These are phyloP conservation scores for Barbarea vulgaris DNA, from an alignment of 345 rosid species.

Conservation along the genomic window DNA sequence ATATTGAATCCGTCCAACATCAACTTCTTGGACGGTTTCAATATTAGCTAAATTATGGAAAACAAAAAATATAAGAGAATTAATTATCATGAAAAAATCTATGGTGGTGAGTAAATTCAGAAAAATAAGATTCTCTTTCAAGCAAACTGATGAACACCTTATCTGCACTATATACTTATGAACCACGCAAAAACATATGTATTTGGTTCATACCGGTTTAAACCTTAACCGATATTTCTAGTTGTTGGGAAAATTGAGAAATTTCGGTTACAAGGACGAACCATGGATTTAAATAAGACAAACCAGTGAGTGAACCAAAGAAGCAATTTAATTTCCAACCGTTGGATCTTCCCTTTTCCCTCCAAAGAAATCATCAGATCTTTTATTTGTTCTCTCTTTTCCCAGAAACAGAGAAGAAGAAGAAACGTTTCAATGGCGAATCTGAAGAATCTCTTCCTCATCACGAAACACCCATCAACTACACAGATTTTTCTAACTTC, in stretches of 20 bases:
- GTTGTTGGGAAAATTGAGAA: background rate
- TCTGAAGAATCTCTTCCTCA: slow-evolving; percentile 31
- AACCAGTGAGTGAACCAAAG: background rate
- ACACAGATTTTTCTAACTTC: slow-evolving; percentile 44
- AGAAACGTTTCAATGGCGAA: slow-evolving; percentile 35
- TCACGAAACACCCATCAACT: slow-evolving; percentile 40
- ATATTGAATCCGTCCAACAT: background rate
- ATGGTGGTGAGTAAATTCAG: slow-evolving; percentile 2
- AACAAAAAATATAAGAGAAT: no score
- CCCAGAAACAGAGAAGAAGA: slow-evolving; percentile 7
- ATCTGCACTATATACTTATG: slow-evolving; percentile 19
- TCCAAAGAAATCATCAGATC: slow-evolving; percentile 9
- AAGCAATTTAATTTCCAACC: background rate
- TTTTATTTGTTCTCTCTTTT: background rate
- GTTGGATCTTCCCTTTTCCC: slow-evolving; percentile 28
- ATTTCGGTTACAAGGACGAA: background rate
- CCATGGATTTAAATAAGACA: slow-evolving; percentile 23
- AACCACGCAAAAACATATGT: background rate
- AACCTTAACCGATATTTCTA: background rate
- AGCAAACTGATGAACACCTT: slow-evolving; percentile 20
- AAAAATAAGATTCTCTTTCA: background rate
- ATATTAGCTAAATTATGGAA: no score
- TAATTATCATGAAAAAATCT: no score
- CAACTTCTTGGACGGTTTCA: background rate
- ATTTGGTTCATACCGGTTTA: slow-evolving; percentile 24